phyloP scores from a whole-genome alignment of 1,284 basidiomycete genomes.

The Naganishia sp. region DNA sequence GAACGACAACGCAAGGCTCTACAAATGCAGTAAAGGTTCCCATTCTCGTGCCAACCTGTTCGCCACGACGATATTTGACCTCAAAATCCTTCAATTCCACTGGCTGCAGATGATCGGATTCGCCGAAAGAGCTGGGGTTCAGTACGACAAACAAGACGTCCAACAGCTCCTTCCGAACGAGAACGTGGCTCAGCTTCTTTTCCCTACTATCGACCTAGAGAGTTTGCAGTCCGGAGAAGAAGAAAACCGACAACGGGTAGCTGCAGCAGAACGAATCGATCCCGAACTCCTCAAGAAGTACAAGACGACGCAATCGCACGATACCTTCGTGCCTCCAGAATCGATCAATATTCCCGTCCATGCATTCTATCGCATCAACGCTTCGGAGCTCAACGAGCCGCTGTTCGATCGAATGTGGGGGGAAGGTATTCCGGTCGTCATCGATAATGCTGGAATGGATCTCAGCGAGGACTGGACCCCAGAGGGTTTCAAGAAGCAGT shows the following conservation, averaged over 20 bases:
- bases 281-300: neutral
- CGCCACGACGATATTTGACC: constrained; percentile 74
- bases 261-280: neutral
- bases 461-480: constrained; percentile 78
- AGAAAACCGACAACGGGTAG: constrained; percentile 15
- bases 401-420: constrained; percentile 71
- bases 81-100: constrained; percentile 62
- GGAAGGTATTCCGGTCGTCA: constrained; percentile 72
- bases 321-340: constrained; percentile 49
- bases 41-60: constrained; percentile 62
- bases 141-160: constrained; percentile 11
- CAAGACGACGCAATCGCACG: constrained; percentile 37
- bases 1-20: neutral
- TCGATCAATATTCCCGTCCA: constrained; percentile 44
- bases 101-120: constrained; percentile 40
- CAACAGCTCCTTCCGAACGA: constrained; percentile 20
- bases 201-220: constrained; percentile 10
- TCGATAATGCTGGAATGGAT: constrained; percentile 64
- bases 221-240: constrained; percentile 13
- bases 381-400: constrained; percentile 62
- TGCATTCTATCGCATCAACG: constrained; percentile 55
- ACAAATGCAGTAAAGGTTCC: constrained; percentile 15
- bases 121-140: constrained; percentile 8
- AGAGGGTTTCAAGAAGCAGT: constrained; percentile 65
- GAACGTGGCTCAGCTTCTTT: constrained; percentile 5